Percentiles rank a stretch among this genome's conserved stretches.
phyloP scores from a whole-genome alignment of 768 basidiomycete species.

The Leccinum arenicola region DNA sequence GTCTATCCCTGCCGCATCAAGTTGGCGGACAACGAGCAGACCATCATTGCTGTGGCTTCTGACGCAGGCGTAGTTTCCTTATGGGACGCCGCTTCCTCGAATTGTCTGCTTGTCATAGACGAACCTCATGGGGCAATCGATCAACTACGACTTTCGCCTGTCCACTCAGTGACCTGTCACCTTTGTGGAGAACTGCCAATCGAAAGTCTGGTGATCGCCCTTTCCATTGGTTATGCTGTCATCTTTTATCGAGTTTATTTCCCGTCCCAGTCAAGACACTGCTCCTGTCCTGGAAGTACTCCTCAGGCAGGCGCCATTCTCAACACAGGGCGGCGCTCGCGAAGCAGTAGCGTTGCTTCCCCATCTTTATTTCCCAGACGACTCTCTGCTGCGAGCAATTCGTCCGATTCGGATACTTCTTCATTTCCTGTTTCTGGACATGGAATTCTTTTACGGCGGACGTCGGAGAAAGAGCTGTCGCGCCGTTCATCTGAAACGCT shows the following conservation, averaged over 20 bases:
- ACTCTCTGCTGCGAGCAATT: slow-evolving; percentile 39
- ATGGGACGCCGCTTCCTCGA: slow-evolving; percentile 70
- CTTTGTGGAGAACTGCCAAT: slow-evolving; percentile 67
- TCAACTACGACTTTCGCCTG: slow-evolving; percentile 57
- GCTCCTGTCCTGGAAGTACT: slow-evolving; percentile 58
- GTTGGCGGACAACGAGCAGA: slow-evolving; percentile 46
- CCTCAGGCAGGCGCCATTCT: slow-evolving; percentile 45
- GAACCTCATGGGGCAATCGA: slow-evolving; percentile 57
- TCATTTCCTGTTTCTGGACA: slow-evolving; percentile 80
- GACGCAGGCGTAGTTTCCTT: slow-evolving; percentile 67
- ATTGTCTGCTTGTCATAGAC: slow-evolving; percentile 61
- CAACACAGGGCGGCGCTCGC: slow-evolving; percentile 53
- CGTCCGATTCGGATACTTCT: slow-evolving; percentile 41
- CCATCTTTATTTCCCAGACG: slow-evolving; percentile 48
- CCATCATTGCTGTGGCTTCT: slow-evolving; percentile 62
- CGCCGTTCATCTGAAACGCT: slow-evolving; percentile 48
- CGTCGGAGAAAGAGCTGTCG: slow-evolving; percentile 62
- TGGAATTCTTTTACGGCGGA: slow-evolving; percentile 70
- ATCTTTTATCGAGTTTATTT: slow-evolving; percentile 63
- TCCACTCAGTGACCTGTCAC: slow-evolving; percentile 55
- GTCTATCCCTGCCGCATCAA: slow-evolving; percentile 53
- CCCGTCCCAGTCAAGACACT: slow-evolving; percentile 56
- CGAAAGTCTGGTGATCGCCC: slow-evolving; percentile 63
- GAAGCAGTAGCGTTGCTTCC: slow-evolving; percentile 57
- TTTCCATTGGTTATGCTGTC: slow-evolving; percentile 64